These are phyloP conservation scores for Phalaenopsis equestris DNA, from an alignment of 106 monocot genomes.

Conservation along the genomic window DNA sequence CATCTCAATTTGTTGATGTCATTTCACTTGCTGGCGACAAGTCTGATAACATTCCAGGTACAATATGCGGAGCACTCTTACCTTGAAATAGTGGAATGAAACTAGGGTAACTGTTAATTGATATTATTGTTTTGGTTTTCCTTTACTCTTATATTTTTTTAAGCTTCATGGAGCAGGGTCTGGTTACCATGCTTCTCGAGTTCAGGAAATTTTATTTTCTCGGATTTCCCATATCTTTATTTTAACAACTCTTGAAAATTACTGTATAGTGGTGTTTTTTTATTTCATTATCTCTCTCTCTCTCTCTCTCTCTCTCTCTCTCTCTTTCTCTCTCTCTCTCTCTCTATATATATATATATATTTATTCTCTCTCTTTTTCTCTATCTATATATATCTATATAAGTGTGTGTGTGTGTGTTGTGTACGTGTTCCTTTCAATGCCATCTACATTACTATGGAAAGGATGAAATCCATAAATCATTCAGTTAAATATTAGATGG, in stretches of 20 bases:
- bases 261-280: neutral
- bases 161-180: too few relatives aligned
- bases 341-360: too few relatives aligned
- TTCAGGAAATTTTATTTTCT: neutral
- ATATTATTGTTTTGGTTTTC: neutral
- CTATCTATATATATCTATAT: too few relatives aligned
- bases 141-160: too few relatives aligned
- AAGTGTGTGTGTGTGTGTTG: too few relatives aligned
- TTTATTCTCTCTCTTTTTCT: too few relatives aligned
- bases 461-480: neutral
- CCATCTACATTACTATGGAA: neutral
- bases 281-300: neutral
- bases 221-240: neutral
- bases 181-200: neutral
- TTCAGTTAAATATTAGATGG: neutral
- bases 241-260: neutral
- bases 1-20: constrained; percentile 89
- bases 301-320: too few relatives aligned
- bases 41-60: constrained; percentile 95
- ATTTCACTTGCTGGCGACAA: constrained; percentile 70
- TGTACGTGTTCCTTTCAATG: neutral
- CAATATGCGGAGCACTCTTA: neutral
- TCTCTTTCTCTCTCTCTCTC: too few relatives aligned
- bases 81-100: neutral
- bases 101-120: neutral